Conservation (phyloP, 306 rosid genomes). For the Hippophae rhamnoides region DNA sequence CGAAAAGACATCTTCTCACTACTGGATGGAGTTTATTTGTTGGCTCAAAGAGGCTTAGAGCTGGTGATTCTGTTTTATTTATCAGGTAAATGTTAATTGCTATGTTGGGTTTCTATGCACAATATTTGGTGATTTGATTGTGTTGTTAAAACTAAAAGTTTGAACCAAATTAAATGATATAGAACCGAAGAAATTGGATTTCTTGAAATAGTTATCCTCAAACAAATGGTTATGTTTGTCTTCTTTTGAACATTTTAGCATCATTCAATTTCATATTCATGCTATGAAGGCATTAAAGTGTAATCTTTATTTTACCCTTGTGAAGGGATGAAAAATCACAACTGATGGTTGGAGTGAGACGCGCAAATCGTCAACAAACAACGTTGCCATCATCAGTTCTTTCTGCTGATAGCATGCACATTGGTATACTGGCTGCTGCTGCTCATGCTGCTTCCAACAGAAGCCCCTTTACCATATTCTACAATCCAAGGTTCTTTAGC, state of each 20-base stretch:
- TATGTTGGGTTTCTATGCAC: not conserved
- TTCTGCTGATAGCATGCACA: slow-evolving; percentile 98
- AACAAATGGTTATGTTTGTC: no score
- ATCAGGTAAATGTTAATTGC: slow-evolving; percentile 45
- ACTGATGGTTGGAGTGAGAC: slow-evolving; percentile 74
- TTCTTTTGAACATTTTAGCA: no score
- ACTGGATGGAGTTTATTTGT: slow-evolving; percentile 96
- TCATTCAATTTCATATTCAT: not conserved
- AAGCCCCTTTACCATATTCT: slow-evolving; percentile 81
- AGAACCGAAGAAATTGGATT: no score
- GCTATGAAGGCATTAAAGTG: not conserved
- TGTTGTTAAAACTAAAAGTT: no score
- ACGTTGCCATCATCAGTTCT: slow-evolving; percentile 86
- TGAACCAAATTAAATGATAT: no score
- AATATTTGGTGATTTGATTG: not conserved
- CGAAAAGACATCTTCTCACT: slow-evolving; percentile 94
- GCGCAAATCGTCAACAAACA: slow-evolving; percentile 92
- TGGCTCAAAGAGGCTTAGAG: slow-evolving; percentile 82
- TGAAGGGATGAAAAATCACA: slow-evolving; percentile 89
- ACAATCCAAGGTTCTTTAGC: slow-evolving; percentile 78
- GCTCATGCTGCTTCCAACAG: slow-evolving; percentile 93
- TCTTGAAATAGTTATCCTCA: no score
- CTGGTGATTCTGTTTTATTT: slow-evolving; percentile 88
- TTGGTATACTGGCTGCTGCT: slow-evolving; percentile 97
- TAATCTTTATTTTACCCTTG: not conserved